These are phyloP conservation scores for Cryphonectria radicalis DNA, from an alignment of 2,329 filamentous ascomycete genomes.

Conservation along the genomic window DNA sequence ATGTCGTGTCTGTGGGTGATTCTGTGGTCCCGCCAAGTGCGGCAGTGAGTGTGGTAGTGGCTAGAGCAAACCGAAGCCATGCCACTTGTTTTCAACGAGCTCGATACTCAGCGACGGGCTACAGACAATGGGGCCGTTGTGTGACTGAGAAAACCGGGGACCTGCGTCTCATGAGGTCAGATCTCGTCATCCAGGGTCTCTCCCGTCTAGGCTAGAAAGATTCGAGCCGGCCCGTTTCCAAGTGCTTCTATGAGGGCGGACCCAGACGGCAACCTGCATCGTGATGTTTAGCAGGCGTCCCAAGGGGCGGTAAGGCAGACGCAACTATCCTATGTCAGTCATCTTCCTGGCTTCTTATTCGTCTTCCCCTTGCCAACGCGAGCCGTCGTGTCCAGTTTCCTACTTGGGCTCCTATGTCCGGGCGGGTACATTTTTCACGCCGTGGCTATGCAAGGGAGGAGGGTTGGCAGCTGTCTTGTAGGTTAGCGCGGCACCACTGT, in stretches of 20 bases:
- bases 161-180: not conserved
- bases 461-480: not conserved
- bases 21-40: not conserved
- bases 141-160: not conserved
- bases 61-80: no score
- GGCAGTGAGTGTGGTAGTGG: not conserved
- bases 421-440: not conserved
- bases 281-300: not conserved
- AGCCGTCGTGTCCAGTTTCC: not conserved
- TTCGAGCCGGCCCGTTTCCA: slow-evolving; percentile 9
- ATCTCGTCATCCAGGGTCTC: not conserved
- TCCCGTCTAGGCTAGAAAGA: not conserved
- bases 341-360: not conserved
- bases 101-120: not conserved
- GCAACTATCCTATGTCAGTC: not conserved
- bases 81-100: not conserved
- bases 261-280: not conserved
- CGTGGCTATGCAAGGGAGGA: not conserved
- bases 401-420: not conserved
- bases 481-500: not conserved
- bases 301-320: not conserved
- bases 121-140: not conserved
- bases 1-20: not conserved
- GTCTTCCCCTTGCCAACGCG: not conserved
- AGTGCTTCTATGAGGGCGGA: not conserved